Percentiles rank a stretch among this genome's conserved stretches.
These are phyloP conservation scores for Grosmannia serpens DNA, from an alignment of 2,329 filamentous ascomycete species.

Conservation along the genomic window DNA sequence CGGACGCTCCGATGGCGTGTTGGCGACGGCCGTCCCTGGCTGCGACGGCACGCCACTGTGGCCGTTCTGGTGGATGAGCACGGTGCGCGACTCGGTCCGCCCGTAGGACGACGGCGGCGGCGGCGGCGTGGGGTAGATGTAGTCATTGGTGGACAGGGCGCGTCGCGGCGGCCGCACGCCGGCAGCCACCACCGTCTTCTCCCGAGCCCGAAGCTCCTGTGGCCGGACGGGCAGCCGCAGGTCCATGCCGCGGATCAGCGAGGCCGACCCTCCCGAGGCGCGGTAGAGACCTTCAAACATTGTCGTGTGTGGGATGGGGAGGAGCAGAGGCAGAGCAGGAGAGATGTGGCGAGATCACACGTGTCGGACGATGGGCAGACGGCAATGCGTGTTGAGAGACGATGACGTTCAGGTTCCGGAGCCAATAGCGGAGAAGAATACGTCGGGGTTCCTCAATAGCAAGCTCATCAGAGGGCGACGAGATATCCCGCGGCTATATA, in stretches of 20 bases:
- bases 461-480: conserved; percentile 21
- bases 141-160: conserved; percentile 36
- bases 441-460: conserved; percentile 26
- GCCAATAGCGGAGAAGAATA: background rate
- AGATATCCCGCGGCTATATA: background rate
- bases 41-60: background rate
- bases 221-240: conserved; percentile 19
- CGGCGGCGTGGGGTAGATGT: conserved; percentile 21
- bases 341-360: too few relatives aligned
- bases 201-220: conserved; percentile 30
- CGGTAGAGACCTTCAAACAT: conserved; percentile 23
- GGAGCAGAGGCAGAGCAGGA: too few relatives aligned
- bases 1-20: conserved; percentile 4
- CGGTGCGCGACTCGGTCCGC: conserved; percentile 6
- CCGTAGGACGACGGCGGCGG: conserved; percentile 9
- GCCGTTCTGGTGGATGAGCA: conserved; percentile 6
- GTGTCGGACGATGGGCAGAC: too few relatives aligned
- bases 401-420: background rate
- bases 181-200: conserved; percentile 22
- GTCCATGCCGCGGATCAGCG: conserved; percentile 10
- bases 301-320: background rate
- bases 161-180: conserved; percentile 29
- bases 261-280: conserved; percentile 10
- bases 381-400: background rate
- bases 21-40: background rate